Evolutionary conservation across 2,329 filamentous ascomycete genomes (phyloP), one percentile per base, ranked within the genome.

Genomic region (Cryphonectria radicalis): DNA sequence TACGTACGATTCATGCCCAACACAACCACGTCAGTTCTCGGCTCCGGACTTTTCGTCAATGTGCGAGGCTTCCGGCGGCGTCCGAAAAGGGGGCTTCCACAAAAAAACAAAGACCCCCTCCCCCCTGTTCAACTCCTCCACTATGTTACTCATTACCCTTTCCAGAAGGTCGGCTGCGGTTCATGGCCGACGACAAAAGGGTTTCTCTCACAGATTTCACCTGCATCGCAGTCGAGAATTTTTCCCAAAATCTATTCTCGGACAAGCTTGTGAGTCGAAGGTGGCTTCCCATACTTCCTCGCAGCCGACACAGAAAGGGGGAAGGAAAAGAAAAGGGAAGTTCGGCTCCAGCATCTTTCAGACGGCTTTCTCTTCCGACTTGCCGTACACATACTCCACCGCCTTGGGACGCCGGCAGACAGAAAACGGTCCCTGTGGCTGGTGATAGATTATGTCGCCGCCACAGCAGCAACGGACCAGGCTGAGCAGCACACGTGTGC

Each of bases 401-500:
- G 32, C 32, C 25, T 37, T 11, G 57, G 32, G 19, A 5, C 35
- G 7, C 28, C 25, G 2, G 19, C 60, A 6, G 11, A 19, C 17
- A 43, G 42, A 43, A 43, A 43, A 14, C 42, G 1, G 3, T 37
- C 4, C 2, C 60, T 14, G 22, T 57, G 13, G 28, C 11, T 43
- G 42, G 11, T 43, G 60, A 19, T 19, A 25, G 22, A 63, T 42
- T 4, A 63, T 63, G 60, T n/a, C 60, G 8, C 60, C 13, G 60
- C 35, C 60, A 7, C 35, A 42, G 60, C 60, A 63, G 35, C 35
- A 14, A 8, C 13, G 42, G 35, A 63, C 35, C 7, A 63, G 60
- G 10, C n/a, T 63, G 17, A 63, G 60, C 13, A 17, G 60, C 37
- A 63, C 60, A n/a, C 60, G 60, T 40, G 60, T 63, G 35, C 37